Evolutionary conservation across 768 basidiomycete species (phyloP).

Genomic region (Lyophyllum atratum): DNA sequence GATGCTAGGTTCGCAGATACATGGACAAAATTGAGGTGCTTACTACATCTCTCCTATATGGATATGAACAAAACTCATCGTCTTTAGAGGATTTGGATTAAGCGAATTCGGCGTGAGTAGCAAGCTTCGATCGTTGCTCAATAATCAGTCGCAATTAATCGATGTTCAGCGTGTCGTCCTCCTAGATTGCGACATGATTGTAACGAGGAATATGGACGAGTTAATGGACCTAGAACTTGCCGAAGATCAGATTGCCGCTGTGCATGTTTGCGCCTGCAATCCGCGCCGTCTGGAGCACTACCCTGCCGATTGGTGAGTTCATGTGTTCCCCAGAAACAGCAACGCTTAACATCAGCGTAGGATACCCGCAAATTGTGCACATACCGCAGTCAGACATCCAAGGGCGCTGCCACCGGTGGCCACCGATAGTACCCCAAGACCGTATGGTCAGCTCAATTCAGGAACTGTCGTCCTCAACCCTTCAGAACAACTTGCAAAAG

Average conservation of each 20-base stretch:
- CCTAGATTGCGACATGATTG: slow-evolving; percentile 88
- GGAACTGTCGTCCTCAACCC: slow-evolving; percentile 88
- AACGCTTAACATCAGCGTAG: slow-evolving; percentile 41
- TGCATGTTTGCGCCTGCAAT: slow-evolving; percentile 94
- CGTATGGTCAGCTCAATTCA: slow-evolving; percentile 85
- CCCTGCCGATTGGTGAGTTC: slow-evolving; percentile 79
- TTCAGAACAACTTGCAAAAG: slow-evolving; percentile 52
- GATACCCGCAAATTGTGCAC: slow-evolving; percentile 91
- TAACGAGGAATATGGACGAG: slow-evolving; percentile 81
- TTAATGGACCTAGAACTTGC: slow-evolving; percentile 61
- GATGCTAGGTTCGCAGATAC: slow-evolving; percentile 66
- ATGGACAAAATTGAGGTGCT: slow-evolving; percentile 68
- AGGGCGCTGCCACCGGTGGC: slow-evolving; percentile 40
- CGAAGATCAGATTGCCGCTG: slow-evolving; percentile 79
- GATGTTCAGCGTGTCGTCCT: slow-evolving; percentile 68
- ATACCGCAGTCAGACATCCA: slow-evolving; percentile 56
- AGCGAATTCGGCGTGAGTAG: slow-evolving; percentile 63
- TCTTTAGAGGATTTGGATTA: slow-evolving; percentile 59
- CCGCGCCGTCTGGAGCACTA: slow-evolving; percentile 84
- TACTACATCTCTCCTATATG: neutral
- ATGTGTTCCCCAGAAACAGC: neutral
- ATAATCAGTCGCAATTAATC: slow-evolving; percentile 4
- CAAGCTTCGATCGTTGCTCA: neutral
- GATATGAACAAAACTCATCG: neutral
- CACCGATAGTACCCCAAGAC: slow-evolving; percentile 55